Percentiles rank a stretch among this genome's conserved stretches.
phyloP scores from a whole-genome alignment of 495 filamentous ascomycete genomes.

The Xylaria curta region DNA sequence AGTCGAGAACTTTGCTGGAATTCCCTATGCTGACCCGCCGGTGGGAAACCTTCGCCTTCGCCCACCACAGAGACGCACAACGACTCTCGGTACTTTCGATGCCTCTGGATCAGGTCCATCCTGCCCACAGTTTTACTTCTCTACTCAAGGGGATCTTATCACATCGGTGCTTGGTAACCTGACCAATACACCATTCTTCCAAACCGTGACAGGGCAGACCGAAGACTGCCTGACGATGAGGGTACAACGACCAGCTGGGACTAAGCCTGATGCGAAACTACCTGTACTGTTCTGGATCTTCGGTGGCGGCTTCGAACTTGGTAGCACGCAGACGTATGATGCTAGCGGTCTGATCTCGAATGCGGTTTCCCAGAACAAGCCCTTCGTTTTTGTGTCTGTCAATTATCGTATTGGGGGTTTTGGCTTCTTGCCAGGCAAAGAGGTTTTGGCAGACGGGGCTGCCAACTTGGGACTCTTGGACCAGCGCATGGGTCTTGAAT shows the following conservation, averaged over 20 bases:
- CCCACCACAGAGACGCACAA: constrained; percentile 49
- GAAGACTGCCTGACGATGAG: constrained; percentile 76
- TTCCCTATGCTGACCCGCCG: constrained; percentile 56
- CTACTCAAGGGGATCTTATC: constrained; percentile 52
- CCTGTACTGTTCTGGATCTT: constrained; percentile 80
- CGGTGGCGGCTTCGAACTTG: constrained; percentile 71
- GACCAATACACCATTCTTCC: constrained; percentile 63
- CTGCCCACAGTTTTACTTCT: constrained; percentile 63
- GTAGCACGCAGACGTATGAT: constrained; percentile 64
- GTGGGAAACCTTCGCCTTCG: constrained; percentile 50
- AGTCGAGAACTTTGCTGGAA: constrained; percentile 56
- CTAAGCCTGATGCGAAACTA: constrained; percentile 58
- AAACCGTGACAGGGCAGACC: constrained; percentile 51
- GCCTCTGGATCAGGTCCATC: constrained; percentile 56
- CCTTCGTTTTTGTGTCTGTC: constrained; percentile 66
- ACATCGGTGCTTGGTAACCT: constrained; percentile 59
- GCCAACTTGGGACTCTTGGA: constrained; percentile 68
- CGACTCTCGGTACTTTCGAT: constrained; percentile 56
- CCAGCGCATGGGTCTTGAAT: constrained; percentile 69
- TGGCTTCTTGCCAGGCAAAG: constrained; percentile 66
- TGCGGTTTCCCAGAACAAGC: constrained; percentile 62
- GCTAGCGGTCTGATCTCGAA: constrained; percentile 57
- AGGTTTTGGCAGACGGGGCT: constrained; percentile 69
- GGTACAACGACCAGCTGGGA: constrained; percentile 67
- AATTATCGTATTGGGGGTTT: constrained; percentile 69